Evolutionary conservation across 768 basidiomycete species (phyloP), one percentile per base, ranked within the genome.

Genomic region (Podaxis sp.): DNA sequence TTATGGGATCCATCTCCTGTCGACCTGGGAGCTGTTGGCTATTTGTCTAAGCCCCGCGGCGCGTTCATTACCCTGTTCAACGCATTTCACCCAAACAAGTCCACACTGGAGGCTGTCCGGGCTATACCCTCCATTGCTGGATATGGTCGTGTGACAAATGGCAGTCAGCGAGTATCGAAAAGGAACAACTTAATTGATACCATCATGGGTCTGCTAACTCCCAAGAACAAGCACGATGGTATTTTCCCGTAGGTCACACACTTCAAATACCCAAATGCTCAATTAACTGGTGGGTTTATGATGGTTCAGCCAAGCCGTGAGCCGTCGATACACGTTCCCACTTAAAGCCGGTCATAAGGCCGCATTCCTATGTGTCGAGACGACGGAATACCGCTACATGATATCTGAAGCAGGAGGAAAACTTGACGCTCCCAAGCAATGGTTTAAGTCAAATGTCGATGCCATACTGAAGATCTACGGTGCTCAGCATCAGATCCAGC

Each of bases 51-150:
- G 65, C 82, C 86, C 0, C 71, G 72, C n/a, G 91, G 91, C 2
- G 72, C 74, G 48, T 94, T 94, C 64, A 72, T 90, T 60, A 86
- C 84, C 6, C 75, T 93, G 5, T 85, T 91, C 73, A 89, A 91
- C 69, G 82, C 87, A 1, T 79, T 84, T 68, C 74, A 80, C 55
- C 87, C 84, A 4, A 70, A 72, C 40, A 78, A 78, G 32, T 54
- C 60, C 7, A 27, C 60, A 4, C 37, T 44, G 11, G 57, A 62
- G 5, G 54, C 53, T 7, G 54, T 58, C 14, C 59, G 61, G 32
- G 61, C 62, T 14, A 57, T 65, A 7, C 60, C 65, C 18, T 63
- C 60, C 14, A 63, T 65, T n/a, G 55, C 50, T 23, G 65, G 65
- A 5, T 65, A 63, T 25, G 65, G 65, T 2, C 59, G 50, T 25